phyloP scores from a whole-genome alignment of 768 basidiomycete genomes.

The Amanita fuliginea region DNA sequence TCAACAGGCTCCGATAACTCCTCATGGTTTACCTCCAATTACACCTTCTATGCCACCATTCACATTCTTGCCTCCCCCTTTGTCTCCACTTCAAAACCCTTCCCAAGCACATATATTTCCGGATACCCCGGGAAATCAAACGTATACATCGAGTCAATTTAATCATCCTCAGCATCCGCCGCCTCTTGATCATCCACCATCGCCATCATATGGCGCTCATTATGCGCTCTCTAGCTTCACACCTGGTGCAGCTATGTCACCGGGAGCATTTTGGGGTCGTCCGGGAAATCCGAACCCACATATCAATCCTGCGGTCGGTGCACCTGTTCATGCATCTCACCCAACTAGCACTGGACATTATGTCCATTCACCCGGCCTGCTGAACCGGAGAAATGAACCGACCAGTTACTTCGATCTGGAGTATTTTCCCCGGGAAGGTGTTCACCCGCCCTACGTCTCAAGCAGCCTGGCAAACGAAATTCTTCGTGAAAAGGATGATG shows the following conservation, averaged over 20 bases:
- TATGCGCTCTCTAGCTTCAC: slow-evolving; percentile 37
- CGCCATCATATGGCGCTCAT: slow-evolving; percentile 2
- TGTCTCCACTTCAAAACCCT: slow-evolving; percentile 9
- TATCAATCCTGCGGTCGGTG: slow-evolving; percentile 36
- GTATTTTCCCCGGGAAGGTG: slow-evolving; percentile 3
- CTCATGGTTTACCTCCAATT: slow-evolving; percentile 81
- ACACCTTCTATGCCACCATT: slow-evolving; percentile 98
- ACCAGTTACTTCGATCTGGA: slow-evolving; percentile 6
- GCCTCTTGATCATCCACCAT: slow-evolving; percentile 8
- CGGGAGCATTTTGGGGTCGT: slow-evolving; percentile 65
- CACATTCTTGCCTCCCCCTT: slow-evolving; percentile 57
- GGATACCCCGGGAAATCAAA: background rate
- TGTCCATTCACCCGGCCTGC: background rate
- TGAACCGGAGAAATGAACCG: slow-evolving; percentile 2
- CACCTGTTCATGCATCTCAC: slow-evolving; percentile 24
- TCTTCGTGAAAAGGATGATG: background rate
- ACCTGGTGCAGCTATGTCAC: slow-evolving; percentile 62
- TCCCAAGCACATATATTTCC: slow-evolving; percentile 6
- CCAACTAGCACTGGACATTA: background rate
- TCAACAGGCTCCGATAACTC: slow-evolving; percentile 39
- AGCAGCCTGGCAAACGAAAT: slow-evolving; percentile 7
- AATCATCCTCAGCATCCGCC: slow-evolving; percentile 5
- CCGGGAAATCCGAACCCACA: slow-evolving; percentile 33
- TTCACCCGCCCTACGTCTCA: background rate
- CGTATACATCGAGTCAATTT: background rate